Evolutionary conservation across 2,329 filamentous ascomycete genomes (phyloP).

Genomic region (Dactylonectria estremocensis): DNA sequence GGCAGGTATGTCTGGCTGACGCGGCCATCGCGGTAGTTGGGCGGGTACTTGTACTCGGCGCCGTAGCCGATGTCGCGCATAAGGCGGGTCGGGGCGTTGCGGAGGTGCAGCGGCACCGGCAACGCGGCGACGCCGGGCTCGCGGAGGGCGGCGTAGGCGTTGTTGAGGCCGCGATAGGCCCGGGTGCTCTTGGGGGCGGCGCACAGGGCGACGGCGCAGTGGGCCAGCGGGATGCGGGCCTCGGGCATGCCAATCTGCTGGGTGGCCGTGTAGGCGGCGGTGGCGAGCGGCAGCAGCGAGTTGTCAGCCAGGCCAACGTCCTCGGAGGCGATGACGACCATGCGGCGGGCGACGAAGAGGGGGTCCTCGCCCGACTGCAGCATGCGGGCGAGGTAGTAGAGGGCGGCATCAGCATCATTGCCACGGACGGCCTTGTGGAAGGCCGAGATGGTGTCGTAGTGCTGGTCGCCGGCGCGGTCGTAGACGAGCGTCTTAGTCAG

Average conservation of each 20-base stretch:
- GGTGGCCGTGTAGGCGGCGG: constrained; percentile 86
- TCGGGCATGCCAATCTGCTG: constrained; percentile 97
- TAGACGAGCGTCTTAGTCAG: constrained; percentile 96
- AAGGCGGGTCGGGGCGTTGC: constrained; percentile 91
- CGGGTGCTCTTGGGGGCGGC: constrained; percentile 89
- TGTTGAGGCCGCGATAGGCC: constrained; percentile 86
- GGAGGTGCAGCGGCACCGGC: constrained; percentile 87
- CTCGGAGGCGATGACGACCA: constrained; percentile 95
- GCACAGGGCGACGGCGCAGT: constrained; percentile 86
- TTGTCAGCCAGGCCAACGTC: constrained; percentile 94
- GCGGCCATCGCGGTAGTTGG: constrained; percentile 85
- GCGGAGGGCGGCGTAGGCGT: constrained; percentile 82
- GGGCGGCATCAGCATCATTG: constrained; percentile 85
- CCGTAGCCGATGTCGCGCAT: constrained; percentile 96
- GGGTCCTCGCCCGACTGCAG: constrained; percentile 95
- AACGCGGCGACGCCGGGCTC: constrained; percentile 88
- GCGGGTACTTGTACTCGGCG: constrained; percentile 96
- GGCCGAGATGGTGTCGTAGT: constrained; percentile 97
- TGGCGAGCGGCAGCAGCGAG: constrained; percentile 85
- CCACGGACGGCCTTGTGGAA: constrained; percentile 97
- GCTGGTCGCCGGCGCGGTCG: constrained; percentile 94
- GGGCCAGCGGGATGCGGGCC: constrained; percentile 91
- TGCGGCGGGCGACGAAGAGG: constrained; percentile 89
- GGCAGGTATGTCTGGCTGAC: constrained; percentile 95
- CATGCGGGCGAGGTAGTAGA: constrained; percentile 98